phyloP scores from a whole-genome alignment of 208 protist species.

The Trypanosoma brucei region DNA sequence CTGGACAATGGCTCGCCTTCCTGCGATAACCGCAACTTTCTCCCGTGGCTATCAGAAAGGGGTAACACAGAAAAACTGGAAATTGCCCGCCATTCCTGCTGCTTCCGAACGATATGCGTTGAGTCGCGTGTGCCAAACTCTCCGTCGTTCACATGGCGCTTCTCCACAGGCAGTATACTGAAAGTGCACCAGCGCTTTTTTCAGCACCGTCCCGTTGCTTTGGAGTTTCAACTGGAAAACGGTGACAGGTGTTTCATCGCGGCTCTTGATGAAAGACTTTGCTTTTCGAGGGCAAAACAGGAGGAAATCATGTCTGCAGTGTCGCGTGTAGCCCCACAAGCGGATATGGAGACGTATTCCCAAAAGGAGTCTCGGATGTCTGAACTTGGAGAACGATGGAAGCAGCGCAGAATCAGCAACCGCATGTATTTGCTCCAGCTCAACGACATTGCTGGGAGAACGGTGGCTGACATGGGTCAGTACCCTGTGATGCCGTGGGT shows the following conservation, averaged over 20 bases:
- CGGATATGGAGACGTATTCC: slow-evolving; percentile 29
- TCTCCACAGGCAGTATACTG: slow-evolving; percentile 38
- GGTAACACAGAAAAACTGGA: slow-evolving; percentile 33
- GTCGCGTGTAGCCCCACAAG: slow-evolving; percentile 26
- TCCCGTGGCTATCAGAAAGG: neutral
- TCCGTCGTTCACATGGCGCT: slow-evolving; percentile 49
- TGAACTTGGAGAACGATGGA: slow-evolving; percentile 61
- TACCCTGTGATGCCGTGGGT: slow-evolving; percentile 96
- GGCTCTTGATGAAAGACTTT: slow-evolving; percentile 57
- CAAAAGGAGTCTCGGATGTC: slow-evolving; percentile 35
- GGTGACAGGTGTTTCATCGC: slow-evolving; percentile 55
- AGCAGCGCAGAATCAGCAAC: slow-evolving; percentile 80
- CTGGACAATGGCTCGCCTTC: neutral
- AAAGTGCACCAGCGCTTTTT: slow-evolving; percentile 59
- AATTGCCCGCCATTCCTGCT: slow-evolving; percentile 65
- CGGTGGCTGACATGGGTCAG: slow-evolving; percentile 87
- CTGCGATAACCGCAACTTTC: neutral
- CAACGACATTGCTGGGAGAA: slow-evolving; percentile 88
- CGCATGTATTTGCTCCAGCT: slow-evolving; percentile 87
- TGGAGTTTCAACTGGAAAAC: slow-evolving; percentile 65
- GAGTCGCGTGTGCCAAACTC: slow-evolving; percentile 21
- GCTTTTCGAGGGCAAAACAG: slow-evolving; percentile 43
- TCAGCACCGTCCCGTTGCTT: slow-evolving; percentile 51
- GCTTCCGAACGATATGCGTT: slow-evolving; percentile 63
- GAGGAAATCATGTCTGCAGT: slow-evolving; percentile 33